phyloP scores from a whole-genome alignment of 768 basidiomycete genomes.

The Amanita phalloides region DNA sequence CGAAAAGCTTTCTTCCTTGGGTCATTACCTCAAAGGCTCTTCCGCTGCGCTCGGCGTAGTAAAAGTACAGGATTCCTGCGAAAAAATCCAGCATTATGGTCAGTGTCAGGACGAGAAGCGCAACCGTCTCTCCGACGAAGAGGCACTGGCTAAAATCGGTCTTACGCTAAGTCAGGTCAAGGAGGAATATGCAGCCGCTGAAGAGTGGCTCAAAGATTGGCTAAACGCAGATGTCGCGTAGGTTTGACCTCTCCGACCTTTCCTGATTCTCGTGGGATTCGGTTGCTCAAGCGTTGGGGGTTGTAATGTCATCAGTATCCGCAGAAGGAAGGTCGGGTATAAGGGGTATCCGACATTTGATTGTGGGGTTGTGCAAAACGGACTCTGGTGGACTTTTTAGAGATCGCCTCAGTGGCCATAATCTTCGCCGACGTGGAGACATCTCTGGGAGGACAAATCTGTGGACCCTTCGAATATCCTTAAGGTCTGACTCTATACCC shows the following conservation, averaged over 20 bases:
- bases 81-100: conserved; percentile 86
- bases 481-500: conserved; percentile 6
- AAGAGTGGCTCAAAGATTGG: conserved; percentile 49
- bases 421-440: conserved; percentile 1
- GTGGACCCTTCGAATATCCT: conserved; percentile 3
- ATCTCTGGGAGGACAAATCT: conserved; percentile 3
- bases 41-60: conserved; percentile 86
- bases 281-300: not conserved
- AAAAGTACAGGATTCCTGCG: conserved; percentile 78
- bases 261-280: not conserved
- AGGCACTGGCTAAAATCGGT: conserved; percentile 49
- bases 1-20: conserved; percentile 53
- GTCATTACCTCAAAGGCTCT: conserved; percentile 96
- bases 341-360: not conserved
- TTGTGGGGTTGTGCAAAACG: not conserved
- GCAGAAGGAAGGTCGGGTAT: not conserved
- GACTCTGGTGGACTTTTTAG: conserved; percentile 5
- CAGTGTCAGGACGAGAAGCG: conserved; percentile 49
- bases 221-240: not conserved
- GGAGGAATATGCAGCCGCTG: conserved; percentile 59
- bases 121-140: conserved; percentile 29
- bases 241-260: not conserved
- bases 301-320: not conserved
- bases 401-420: conserved; percentile 4
- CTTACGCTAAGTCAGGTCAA: conserved; percentile 48